Conservation (phyloP, 352 stramenopile genomes). For the Phytophthora hybrid region DNA sequence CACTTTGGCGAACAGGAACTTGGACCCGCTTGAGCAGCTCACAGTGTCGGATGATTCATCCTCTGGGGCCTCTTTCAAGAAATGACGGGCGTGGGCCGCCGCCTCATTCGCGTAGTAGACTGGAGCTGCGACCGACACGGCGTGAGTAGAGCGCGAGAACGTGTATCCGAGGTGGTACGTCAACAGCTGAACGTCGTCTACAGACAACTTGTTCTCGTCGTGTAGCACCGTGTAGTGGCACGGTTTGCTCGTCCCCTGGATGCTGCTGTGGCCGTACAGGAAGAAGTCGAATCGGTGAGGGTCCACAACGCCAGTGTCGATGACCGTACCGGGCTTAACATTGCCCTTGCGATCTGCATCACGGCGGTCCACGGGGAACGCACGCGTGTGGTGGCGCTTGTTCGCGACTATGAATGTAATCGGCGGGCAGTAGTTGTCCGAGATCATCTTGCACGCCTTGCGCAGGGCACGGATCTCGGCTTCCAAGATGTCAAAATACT, state of each 20-base stretch:
- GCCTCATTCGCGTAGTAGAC: constrained; percentile 86
- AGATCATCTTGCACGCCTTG: constrained; percentile 60
- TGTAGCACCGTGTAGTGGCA: constrained; percentile 84
- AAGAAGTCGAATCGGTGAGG: constrained; percentile 52
- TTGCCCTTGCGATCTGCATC: constrained; percentile 50
- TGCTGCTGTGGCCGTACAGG: constrained; percentile 73
- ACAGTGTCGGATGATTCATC: constrained; percentile 38
- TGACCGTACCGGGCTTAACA: background rate
- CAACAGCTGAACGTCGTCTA: constrained; percentile 64
- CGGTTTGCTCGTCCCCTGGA: constrained; percentile 76
- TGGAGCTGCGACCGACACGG: constrained; percentile 76
- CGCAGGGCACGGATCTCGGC: constrained; percentile 77
- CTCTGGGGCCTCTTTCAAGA: constrained; percentile 59
- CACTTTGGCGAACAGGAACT: constrained; percentile 53
- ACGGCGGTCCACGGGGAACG: constrained; percentile 51
- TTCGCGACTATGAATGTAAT: constrained; percentile 89
- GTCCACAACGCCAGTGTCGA: background rate
- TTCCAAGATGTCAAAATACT: constrained; percentile 73
- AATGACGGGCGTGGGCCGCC: constrained; percentile 81
- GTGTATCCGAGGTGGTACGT: constrained; percentile 80
- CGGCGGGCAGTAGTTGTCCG: constrained; percentile 57
- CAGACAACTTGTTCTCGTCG: constrained; percentile 66
- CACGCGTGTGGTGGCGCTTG: constrained; percentile 84
- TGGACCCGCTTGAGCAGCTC: constrained; percentile 47
- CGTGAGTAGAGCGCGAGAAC: constrained; percentile 76